Base-by-base conservation (phyloP, 225 moss, liverwort and hornwort species). In the Polytrichum commune region DNA sequence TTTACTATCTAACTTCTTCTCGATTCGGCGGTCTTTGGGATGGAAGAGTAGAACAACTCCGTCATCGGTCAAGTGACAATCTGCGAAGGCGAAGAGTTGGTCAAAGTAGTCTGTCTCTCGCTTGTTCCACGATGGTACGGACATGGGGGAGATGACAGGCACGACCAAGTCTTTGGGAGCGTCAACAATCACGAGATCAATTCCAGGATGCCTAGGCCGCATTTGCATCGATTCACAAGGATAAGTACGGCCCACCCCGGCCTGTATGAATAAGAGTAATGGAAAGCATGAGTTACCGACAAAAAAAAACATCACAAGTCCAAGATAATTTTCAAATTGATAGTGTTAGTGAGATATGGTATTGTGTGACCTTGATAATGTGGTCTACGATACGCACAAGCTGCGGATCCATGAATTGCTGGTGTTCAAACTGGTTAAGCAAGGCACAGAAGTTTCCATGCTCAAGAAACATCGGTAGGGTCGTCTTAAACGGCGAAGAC, bases 31-130 rank as follows among this genome's bases (percentile, higher is more conserved):
- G 25, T 25, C 25, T 1, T 25, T 25, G 25, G 25, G 25, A 25
- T 25, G 25, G 25, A 25, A 25, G 25, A 25, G 25, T 25, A 55
- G 55, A 55, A 55, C 55, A 55, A 55, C 55, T 55, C 55, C 55
- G 55, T 55, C 55, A 55, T 55, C 55, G 55, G 55, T 55, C 55
- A 55, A 55, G 55, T 55, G 55, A 55, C 55, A 55, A 55, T 55
- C 55, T 55, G 55, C 55, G 55, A 55, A 55, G 55, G 55, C 55
- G 1, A 55, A 55, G 55, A 55, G 55, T 55, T 55, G 55, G 55
- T 55, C 55, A 55, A 55, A 55, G 55, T 55, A 55, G 1, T 55
- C 13, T 55, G 55, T 55, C 55, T 55, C 55, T 55, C 55, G 55
- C 55, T 55, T 55, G 55, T 55, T 55, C 19, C 55, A 55, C 1